These are phyloP conservation scores for Hanseniaspora meyeri DNA, from an alignment of 805 yeast species.

Conservation along the genomic window DNA sequence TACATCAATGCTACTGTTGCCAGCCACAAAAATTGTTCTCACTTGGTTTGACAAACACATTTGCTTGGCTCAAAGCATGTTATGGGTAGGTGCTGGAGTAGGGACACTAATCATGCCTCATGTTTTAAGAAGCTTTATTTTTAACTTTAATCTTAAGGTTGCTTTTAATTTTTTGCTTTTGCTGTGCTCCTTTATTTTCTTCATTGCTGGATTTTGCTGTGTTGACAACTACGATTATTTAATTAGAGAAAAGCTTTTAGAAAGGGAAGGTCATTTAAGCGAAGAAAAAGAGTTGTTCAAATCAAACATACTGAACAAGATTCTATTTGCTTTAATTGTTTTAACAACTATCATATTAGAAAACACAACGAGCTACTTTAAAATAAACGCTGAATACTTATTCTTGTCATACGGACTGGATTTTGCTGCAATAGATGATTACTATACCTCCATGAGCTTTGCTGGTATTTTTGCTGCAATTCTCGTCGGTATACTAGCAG, in stretches of 20 bases:
- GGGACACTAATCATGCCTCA: constrained; percentile 39
- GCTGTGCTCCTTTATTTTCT: constrained; percentile 24
- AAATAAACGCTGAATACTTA: constrained; percentile 27
- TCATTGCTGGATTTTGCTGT: constrained; percentile 22
- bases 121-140: constrained; percentile 31
- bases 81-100: constrained; percentile 39
- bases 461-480: constrained; percentile 37
- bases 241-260: constrained; percentile 14
- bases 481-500: constrained; percentile 36
- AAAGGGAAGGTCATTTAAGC: constrained; percentile 11
- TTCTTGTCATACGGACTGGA: constrained; percentile 34
- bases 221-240: constrained; percentile 25
- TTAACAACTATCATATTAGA: constrained; percentile 31
- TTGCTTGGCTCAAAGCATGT: constrained; percentile 35
- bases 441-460: constrained; percentile 34
- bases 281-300: constrained; percentile 24
- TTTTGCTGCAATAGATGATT: constrained; percentile 28
- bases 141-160: constrained; percentile 39
- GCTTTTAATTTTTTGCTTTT: constrained; percentile 38
- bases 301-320: constrained; percentile 29
- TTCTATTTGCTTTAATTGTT: constrained; percentile 28
- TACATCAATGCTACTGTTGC: constrained; percentile 30
- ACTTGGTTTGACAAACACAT: constrained; percentile 35
- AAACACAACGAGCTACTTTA: constrained; percentile 28
- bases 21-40: constrained; percentile 32